Conservation (phyloP, 805 yeast species). For the Metschnikowia picachoensis region DNA sequence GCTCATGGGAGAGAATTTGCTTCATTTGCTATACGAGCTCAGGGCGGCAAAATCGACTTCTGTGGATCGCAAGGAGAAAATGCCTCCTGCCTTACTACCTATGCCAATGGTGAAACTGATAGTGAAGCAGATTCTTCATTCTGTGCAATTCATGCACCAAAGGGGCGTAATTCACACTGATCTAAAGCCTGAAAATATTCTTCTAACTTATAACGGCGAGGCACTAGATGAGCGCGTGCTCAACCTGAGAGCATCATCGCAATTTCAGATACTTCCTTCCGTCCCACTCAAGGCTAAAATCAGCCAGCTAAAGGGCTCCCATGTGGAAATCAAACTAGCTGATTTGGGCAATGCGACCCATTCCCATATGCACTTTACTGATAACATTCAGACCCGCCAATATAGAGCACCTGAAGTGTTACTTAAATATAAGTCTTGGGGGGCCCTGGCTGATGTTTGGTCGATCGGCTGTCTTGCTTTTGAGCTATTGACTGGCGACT, state of each 20-base stretch:
- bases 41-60: slow-evolving; percentile 41
- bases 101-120: slow-evolving; percentile 72
- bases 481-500: slow-evolving; percentile 92
- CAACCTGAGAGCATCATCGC: neutral
- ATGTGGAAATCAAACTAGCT: slow-evolving; percentile 65
- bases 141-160: slow-evolving; percentile 68
- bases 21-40: slow-evolving; percentile 78
- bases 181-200: slow-evolving; percentile 64
- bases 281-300: slow-evolving; percentile 8
- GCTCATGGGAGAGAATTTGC: slow-evolving; percentile 88
- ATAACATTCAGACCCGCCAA: slow-evolving; percentile 89
- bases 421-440: slow-evolving; percentile 62
- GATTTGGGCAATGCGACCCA: slow-evolving; percentile 93
- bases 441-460: slow-evolving; percentile 94
- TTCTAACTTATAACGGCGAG: slow-evolving; percentile 7
- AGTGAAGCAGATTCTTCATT: slow-evolving; percentile 70
- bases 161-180: slow-evolving; percentile 77
- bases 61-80: neutral
- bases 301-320: neutral
- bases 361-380: slow-evolving; percentile 74
- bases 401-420: slow-evolving; percentile 83
- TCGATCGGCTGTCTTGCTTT: slow-evolving; percentile 89
- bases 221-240: neutral
- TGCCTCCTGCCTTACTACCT: slow-evolving; percentile 42
- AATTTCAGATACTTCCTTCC: slow-evolving; percentile 17